Base-by-base conservation (phyloP, 495 filamentous ascomycete species). In the Penicillium chermesinum region DNA sequence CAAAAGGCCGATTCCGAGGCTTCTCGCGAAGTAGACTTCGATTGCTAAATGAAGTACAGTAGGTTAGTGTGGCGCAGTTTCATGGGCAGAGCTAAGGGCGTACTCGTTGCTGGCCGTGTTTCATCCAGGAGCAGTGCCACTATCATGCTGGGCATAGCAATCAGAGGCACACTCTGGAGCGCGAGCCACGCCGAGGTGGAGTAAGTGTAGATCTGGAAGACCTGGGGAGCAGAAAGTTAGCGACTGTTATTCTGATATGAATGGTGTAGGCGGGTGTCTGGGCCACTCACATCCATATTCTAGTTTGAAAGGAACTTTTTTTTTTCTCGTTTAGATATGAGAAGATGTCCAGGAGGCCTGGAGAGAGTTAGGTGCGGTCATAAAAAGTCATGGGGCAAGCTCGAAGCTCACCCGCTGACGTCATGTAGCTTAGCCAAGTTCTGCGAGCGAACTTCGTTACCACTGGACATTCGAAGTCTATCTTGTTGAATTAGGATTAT, bases 21-120 rank as follows among this genome's bases (percentile, higher is more conserved):
- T 77, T 21, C 87, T 84, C 33, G 82, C 78, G 57, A 90, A 78
- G 70, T 94, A 94, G 9, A 75, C 59, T 64, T 91, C 87, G n/a
- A 89, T 71, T 12, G 63, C 83, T 81, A 22, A 16, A 19, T 2
- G 17, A n/a, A 7, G 13, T 18, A 19, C 21, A 1, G n/a, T n/a
- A n/a, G 4, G 15, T 53, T 41, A 55, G 42, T 13, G 45, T 20
- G 6, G 13, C n/a, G n/a, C n/a, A n/a, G n/a, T n/a, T n/a, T n/a
- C n/a, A n/a, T n/a, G n/a, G n/a, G 14, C 17, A 20, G 14, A 14
- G 18, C 14, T 18, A 27, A 19, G 34, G 22, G 17, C 10, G 66
- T 71, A 51, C 18, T 80, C 74, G 25, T 30, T 30, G 77, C 63
- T 55, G 79, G 65, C 17, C 80, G 65, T 33, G 76, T 72, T 25